Evolutionary conservation across 106 monocot species (phyloP).

Genomic region (Hemerocallis citrina): DNA sequence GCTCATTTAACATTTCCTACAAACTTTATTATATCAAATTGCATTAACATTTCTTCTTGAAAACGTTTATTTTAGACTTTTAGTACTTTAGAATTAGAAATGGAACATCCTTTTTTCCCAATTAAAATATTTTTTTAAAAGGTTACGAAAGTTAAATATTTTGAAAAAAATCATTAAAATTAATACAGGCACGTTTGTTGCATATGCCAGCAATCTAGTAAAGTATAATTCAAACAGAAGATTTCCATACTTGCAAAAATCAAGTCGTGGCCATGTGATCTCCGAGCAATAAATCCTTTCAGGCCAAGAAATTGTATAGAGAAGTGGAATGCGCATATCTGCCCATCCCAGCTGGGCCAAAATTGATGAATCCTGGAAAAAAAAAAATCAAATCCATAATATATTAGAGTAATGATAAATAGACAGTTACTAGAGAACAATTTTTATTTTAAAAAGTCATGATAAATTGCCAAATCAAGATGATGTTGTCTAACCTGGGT

Average conservation of each 20-base stretch:
- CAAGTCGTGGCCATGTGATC: constrained; percentile 92
- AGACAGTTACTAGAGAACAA: no score
- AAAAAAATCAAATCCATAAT: neutral
- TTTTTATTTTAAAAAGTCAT: neutral
- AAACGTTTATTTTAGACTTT: no score
- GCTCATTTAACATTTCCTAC: no score
- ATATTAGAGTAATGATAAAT: neutral
- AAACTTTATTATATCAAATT: no score
- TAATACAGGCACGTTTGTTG: no score
- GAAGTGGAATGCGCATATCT: constrained; percentile 91
- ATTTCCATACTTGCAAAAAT: constrained; percentile 77
- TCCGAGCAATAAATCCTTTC: constrained; percentile 96
- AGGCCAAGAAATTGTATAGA: constrained; percentile 96
- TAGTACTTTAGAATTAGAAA: no score
- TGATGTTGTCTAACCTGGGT: constrained; percentile 58
- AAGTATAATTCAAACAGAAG: neutral
- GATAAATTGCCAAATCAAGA: neutral
- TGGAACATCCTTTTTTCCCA: no score
- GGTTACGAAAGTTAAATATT: no score
- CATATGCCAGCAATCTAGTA: no score
- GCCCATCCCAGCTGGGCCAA: constrained; percentile 92
- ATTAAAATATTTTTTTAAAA: no score
- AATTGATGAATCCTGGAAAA: constrained; percentile 88
- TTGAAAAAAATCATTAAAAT: no score
- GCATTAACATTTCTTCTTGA: no score